Evolutionary conservation across 2,329 filamentous ascomycete species (phyloP).

Genomic region (Cercospora sesami): DNA sequence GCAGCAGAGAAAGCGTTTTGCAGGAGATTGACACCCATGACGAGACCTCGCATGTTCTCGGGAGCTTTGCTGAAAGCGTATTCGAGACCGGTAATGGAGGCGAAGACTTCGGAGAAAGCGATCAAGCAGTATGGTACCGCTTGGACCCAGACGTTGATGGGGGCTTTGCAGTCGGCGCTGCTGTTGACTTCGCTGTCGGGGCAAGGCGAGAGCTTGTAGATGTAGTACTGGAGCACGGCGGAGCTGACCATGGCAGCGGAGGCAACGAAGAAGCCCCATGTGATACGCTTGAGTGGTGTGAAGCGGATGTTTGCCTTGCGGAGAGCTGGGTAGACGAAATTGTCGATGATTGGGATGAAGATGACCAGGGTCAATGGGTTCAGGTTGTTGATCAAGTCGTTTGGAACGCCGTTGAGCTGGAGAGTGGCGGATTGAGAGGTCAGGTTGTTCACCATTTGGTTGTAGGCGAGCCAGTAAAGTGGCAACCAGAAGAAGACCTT

Average conservation of each 20-base stretch:
- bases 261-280: constrained; percentile 55
- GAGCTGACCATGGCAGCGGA: constrained; percentile 56
- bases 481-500: constrained; percentile 62
- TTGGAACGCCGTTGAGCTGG: constrained; percentile 49
- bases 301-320: constrained; percentile 46
- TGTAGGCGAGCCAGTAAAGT: constrained; percentile 62
- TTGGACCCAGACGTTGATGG: constrained; percentile 48
- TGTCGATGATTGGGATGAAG: constrained; percentile 50
- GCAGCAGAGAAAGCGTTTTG: constrained; percentile 60
- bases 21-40: constrained; percentile 57
- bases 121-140: constrained; percentile 48
- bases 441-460: constrained; percentile 52
- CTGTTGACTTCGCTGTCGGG: constrained; percentile 20
- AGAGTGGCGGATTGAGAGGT: constrained; percentile 48
- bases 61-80: constrained; percentile 51
- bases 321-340: constrained; percentile 49
- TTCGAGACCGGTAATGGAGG: constrained; percentile 48
- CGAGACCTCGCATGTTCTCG: constrained; percentile 49
- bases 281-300: constrained; percentile 55
- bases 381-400: constrained; percentile 48
- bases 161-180: constrained; percentile 37
- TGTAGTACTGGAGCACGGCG: constrained; percentile 56
- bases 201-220: constrained; percentile 49
- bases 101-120: constrained; percentile 49
- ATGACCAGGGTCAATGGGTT: constrained; percentile 40